Percentiles rank a stretch among this genome's conserved stretches.
Conservation (phyloP, 2,329 filamentous ascomycete genomes). For the Penicillium vulpinum region DNA sequence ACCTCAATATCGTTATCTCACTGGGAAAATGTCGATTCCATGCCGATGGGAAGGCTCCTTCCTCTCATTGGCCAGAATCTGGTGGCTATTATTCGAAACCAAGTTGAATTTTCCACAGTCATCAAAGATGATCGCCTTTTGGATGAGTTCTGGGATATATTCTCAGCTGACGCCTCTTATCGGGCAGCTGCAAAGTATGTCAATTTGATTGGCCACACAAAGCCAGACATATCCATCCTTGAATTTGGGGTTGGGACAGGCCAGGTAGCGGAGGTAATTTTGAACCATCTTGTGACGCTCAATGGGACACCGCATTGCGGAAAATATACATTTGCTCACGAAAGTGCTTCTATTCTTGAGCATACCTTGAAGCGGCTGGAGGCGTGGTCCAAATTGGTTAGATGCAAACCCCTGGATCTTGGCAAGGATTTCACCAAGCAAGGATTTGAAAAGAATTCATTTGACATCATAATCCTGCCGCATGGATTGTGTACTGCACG, state of each 20-base stretch:
- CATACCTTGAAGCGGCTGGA: not conserved
- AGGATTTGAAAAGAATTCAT: constrained; percentile 3
- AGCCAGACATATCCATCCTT: constrained; percentile 26
- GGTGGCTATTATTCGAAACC: constrained; percentile 1
- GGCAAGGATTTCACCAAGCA: not conserved
- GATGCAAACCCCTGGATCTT: constrained; percentile 13
- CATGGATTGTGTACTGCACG: constrained; percentile 17
- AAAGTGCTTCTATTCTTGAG: not conserved
- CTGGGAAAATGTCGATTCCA: not conserved
- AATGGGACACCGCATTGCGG: constrained; percentile 4
- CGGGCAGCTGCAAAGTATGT: constrained; percentile 15
- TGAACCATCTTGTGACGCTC: not conserved
- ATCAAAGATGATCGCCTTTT: not conserved
- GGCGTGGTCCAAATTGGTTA: constrained; percentile 10
- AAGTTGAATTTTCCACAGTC: not conserved
- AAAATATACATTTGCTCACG: constrained; percentile 19
- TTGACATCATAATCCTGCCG: constrained; percentile 21
- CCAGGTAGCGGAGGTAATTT: constrained; percentile 7
- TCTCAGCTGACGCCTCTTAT: constrained; percentile 6
- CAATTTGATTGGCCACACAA: constrained; percentile 19
- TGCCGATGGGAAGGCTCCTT: constrained; percentile 10
- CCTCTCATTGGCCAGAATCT: constrained; percentile 12
- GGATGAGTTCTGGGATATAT: constrained; percentile 2
- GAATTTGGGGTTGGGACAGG: constrained; percentile 23
- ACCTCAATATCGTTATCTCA: not conserved